Base-by-base conservation (phyloP, 371 early-diverging fungal species). In the Mortierella sp. region DNA sequence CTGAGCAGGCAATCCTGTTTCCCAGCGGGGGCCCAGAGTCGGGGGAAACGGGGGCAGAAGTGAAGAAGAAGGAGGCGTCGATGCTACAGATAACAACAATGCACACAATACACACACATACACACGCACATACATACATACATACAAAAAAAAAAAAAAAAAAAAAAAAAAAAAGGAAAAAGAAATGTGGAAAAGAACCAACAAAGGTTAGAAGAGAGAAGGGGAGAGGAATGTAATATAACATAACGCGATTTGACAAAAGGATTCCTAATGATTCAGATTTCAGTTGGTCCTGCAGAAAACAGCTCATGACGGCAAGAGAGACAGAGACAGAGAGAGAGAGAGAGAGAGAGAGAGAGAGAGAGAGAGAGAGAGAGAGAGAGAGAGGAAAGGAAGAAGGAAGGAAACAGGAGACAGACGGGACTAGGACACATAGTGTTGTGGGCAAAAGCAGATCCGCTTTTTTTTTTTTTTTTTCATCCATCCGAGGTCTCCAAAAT, bases 331-430 rank as follows among this genome's bases (percentile, higher is more conserved):
- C 30, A 52, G 43, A 60, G 51, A 53, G 52, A 52, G 23, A 5
- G 26, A 16, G 21, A 19, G 7, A 43, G 43, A 53, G 26, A 21
- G n/a, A 43, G 25, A n/a, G 37, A 53, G 43, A 45, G 18, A 48
- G 15, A 18, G 21, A 70, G 21, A 63, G 48, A 45, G 19, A 63
- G 55, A 64, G n/a, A 29, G 19, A 60, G 47, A 57, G 21, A 60
- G 43, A 12, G 51, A 57, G 50, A 65, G 51, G 47, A 58, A 57
- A n/a, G 37, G 43, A 58, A 37, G 9, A 25, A 43, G 52, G 43
- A 23, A 26, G n/a, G 28, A 26, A 28, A 28, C 15, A 25, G 29
- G 19, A 45, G 21, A 16, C 15, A 46, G 26, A 25, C 11, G 26
- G 16, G 48, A 23, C 18, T 47, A 3, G 23, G 26, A 44, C 23